Conservation (phyloP, 805 yeast species). For the Monosporozyma aquatica region DNA sequence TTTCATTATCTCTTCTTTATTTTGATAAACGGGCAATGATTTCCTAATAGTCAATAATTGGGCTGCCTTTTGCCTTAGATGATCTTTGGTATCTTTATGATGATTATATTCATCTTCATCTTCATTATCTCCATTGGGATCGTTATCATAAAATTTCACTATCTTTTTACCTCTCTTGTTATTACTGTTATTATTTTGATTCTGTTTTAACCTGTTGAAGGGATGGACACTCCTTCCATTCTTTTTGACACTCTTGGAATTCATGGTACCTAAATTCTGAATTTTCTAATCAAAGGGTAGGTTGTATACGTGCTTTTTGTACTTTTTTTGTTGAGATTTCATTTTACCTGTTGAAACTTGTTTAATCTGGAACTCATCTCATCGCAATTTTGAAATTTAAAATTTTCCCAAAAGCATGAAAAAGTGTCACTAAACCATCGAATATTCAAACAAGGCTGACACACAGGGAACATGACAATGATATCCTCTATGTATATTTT, state of each 20-base stretch:
- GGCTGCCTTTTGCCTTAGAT: constrained; percentile 32
- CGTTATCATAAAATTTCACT: constrained; percentile 26
- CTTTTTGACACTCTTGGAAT: constrained; percentile 1
- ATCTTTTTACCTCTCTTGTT: constrained; percentile 17
- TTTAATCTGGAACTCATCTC: constrained; percentile 1
- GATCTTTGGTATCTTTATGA: constrained; percentile 7
- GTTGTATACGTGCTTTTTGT: too few species aligned
- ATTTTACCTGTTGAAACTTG: too few species aligned
- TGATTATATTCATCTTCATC: constrained; percentile 7
- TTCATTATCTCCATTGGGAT: constrained; percentile 19
- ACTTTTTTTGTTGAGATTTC: too few species aligned
- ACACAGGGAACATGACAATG: too few species aligned
- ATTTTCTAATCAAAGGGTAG: too few species aligned
- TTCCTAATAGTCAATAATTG: constrained; percentile 44
- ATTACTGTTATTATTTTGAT: neutral
- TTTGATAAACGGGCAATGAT: constrained; percentile 67
- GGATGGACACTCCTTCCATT: constrained; percentile 11
- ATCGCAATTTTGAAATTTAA: constrained; percentile 2
- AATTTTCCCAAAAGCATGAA: neutral
- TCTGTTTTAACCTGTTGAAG: constrained; percentile 6
- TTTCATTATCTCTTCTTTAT: constrained; percentile 51
- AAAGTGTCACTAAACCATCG: neutral
- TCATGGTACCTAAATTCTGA: neutral
- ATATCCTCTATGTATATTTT: too few species aligned
- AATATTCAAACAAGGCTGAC: neutral